A percentile compares a stretch with the other conserved stretches of the same genome.
phyloP scores from a whole-genome alignment of 2,329 filamentous ascomycete genomes.

The Alternaria tenuissima region DNA sequence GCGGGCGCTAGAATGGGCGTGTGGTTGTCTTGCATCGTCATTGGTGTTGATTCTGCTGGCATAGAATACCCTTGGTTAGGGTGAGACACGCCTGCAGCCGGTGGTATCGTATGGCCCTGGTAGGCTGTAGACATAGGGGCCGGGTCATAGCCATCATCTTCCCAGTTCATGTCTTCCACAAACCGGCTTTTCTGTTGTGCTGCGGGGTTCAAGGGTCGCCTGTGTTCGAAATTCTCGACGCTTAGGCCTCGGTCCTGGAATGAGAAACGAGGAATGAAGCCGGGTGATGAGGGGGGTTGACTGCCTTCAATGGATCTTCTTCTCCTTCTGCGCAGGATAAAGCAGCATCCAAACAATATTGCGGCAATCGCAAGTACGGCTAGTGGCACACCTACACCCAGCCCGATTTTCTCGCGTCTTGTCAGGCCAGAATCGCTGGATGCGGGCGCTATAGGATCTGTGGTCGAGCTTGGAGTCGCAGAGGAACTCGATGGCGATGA shows the following conservation, averaged over 20 bases:
- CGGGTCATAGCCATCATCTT: slow-evolving; percentile 41
- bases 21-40: slow-evolving; percentile 25
- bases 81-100: slow-evolving; percentile 4
- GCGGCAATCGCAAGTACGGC: slow-evolving; percentile 63
- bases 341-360: slow-evolving; percentile 36
- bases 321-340: slow-evolving; percentile 36
- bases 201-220: slow-evolving; percentile 28
- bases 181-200: slow-evolving; percentile 25
- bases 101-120: slow-evolving; percentile 10
- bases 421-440: slow-evolving; percentile 31
- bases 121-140: slow-evolving; percentile 10
- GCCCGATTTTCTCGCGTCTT: slow-evolving; percentile 41
- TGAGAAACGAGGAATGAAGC: slow-evolving; percentile 48
- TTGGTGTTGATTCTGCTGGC: slow-evolving; percentile 12
- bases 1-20: slow-evolving; percentile 37
- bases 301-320: slow-evolving; percentile 34
- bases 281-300: slow-evolving; percentile 45
- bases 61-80: slow-evolving; percentile 3
- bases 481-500: slow-evolving; percentile 7
- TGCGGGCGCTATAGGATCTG: slow-evolving; percentile 28
- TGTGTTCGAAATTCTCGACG: slow-evolving; percentile 32
- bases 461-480: slow-evolving; percentile 19
- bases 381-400: slow-evolving; percentile 59
- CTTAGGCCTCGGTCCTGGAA: slow-evolving; percentile 39
- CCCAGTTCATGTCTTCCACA: slow-evolving; percentile 33